A percentile compares a stretch with the other conserved stretches of the same genome.
phyloP scores from a whole-genome alignment of 768 basidiomycete species.

The Tylopilus rubrobrunneus region DNA sequence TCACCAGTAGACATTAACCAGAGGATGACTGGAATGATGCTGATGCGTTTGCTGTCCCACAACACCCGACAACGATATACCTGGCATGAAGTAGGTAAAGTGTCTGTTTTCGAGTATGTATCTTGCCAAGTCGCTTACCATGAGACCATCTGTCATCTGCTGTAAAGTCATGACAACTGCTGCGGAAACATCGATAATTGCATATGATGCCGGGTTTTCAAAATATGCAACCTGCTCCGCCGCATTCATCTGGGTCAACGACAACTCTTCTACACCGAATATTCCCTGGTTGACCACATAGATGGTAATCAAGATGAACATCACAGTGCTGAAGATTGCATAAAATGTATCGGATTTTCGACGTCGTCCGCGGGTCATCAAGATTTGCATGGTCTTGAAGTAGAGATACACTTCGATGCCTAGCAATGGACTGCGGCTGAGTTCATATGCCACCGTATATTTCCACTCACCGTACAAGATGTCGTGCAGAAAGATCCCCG shows the following conservation, averaged over 20 bases:
- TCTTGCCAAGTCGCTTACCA: slow-evolving; percentile 9
- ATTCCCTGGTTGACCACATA: too few relatives aligned
- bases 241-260: too few relatives aligned
- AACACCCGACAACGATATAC: slow-evolving; percentile 35
- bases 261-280: too few relatives aligned
- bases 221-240: too few relatives aligned
- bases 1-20: too few relatives aligned
- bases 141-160: slow-evolving; percentile 28
- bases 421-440: background rate
- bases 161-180: slow-evolving; percentile 23
- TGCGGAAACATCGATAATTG: slow-evolving; percentile 19
- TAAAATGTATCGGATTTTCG: slow-evolving; percentile 9
- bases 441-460: background rate
- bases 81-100: background rate
- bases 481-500: background rate
- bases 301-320: too few relatives aligned
- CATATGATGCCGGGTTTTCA: slow-evolving; percentile 5
- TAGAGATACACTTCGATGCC: slow-evolving; percentile 15
- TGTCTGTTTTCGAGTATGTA: background rate
- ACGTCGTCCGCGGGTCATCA: background rate
- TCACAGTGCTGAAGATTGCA: slow-evolving; percentile 12
- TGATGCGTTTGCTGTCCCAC: slow-evolving; percentile 18
- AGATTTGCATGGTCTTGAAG: slow-evolving; percentile 11
- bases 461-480: background rate
- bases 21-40: too few relatives aligned